These are phyloP conservation scores for Daphne laureola DNA, from an alignment of 441 rosid species.

Conservation along the genomic window DNA sequence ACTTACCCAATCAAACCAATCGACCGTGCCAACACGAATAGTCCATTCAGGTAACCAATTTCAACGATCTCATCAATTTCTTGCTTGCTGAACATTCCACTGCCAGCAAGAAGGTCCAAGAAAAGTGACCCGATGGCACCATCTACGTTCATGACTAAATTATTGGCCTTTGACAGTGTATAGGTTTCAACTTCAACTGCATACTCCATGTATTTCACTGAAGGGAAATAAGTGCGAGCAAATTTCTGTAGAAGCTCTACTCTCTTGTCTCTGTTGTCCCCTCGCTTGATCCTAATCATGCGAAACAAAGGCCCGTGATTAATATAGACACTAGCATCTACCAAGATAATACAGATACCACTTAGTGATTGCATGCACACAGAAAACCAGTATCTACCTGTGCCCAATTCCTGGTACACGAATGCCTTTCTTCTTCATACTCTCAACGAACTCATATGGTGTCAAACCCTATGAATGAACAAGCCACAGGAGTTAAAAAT, in stretches of 20 bases:
- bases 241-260: constrained; percentile 56
- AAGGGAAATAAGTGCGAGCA: constrained; percentile 54
- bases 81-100: constrained; percentile 56
- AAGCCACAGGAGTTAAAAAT: neutral
- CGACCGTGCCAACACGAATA: constrained; percentile 56
- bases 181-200: constrained; percentile 53
- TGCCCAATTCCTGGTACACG: constrained; percentile 73
- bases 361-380: neutral
- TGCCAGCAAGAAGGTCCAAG: constrained; percentile 61
- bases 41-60: constrained; percentile 58
- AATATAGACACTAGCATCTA: constrained; percentile 4
- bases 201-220: constrained; percentile 59
- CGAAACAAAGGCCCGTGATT: constrained; percentile 10
- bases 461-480: constrained; percentile 33
- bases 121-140: constrained; percentile 65
- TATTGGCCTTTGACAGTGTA: constrained; percentile 52
- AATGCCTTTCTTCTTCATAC: constrained; percentile 71
- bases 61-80: constrained; percentile 56
- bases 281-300: constrained; percentile 47
- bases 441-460: constrained; percentile 56
- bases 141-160: constrained; percentile 50
- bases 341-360: neutral
- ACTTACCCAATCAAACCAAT: constrained; percentile 55
- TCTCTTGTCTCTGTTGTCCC: constrained; percentile 61
- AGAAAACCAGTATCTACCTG: constrained; percentile 25